These are phyloP conservation scores for Trametes cubensis DNA, from an alignment of 768 basidiomycete genomes.

Conservation along the genomic window DNA sequence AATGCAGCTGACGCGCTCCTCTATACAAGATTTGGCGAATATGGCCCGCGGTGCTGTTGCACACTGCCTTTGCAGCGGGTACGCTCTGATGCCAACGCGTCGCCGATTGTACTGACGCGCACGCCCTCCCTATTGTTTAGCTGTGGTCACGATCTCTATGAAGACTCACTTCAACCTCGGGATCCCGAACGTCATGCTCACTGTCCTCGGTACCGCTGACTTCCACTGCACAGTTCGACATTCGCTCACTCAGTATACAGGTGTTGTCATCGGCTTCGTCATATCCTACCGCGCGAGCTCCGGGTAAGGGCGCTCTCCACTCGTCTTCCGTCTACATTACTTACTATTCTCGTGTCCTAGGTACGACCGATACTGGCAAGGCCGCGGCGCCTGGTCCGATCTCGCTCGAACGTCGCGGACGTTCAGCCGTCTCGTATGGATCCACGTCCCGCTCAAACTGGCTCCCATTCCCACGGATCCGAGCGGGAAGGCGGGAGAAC, in stretches of 20 bases:
- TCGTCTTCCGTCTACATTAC: neutral
- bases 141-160: constrained; percentile 48
- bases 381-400: constrained; percentile 58
- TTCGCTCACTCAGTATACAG: constrained; percentile 33
- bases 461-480: constrained; percentile 44
- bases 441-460: constrained; percentile 57
- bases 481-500: constrained; percentile 19
- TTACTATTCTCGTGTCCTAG: constrained; percentile 31
- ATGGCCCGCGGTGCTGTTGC: constrained; percentile 67
- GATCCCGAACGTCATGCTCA: constrained; percentile 61
- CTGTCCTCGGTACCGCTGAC: constrained; percentile 59
- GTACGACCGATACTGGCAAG: constrained; percentile 66
- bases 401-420: constrained; percentile 53
- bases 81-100: constrained; percentile 12
- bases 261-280: constrained; percentile 60
- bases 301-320: constrained; percentile 43
- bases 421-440: constrained; percentile 59
- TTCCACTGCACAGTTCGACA: neutral
- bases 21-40: constrained; percentile 54
- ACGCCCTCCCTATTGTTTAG: constrained; percentile 33
- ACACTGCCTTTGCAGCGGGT: constrained; percentile 61
- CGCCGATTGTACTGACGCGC: neutral
- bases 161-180: constrained; percentile 42
- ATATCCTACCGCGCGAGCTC: constrained; percentile 66
- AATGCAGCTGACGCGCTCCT: neutral